Conservation (phyloP, 768 basidiomycete genomes). For the Coprinellus micaceus region DNA sequence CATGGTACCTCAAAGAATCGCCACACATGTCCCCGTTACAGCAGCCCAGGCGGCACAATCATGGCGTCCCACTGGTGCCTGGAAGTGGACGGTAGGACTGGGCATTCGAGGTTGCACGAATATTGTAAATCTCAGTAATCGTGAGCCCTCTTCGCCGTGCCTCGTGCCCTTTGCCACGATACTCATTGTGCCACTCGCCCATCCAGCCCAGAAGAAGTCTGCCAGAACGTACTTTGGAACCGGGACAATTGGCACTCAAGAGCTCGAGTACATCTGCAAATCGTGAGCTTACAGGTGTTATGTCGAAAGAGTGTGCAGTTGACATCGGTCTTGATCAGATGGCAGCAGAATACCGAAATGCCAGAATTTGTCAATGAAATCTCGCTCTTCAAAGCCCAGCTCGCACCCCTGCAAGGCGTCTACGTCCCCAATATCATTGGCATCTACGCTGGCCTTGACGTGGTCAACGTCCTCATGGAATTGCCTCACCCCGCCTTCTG, state of each 20-base stretch:
- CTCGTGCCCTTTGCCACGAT: background rate
- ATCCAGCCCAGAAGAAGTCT: background rate
- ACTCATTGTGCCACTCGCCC: background rate
- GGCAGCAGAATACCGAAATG: conserved; percentile 1
- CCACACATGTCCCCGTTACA: background rate
- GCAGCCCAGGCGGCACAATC: too few relatives aligned
- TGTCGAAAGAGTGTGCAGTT: background rate
- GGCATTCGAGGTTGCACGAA: background rate
- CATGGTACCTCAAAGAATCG: background rate
- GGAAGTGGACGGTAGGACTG: background rate
- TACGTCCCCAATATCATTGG: conserved; percentile 53
- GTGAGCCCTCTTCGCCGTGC: background rate
- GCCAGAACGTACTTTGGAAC: conserved; percentile 5
- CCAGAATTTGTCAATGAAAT: conserved; percentile 11
- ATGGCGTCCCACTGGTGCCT: background rate
- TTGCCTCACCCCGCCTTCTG: conserved; percentile 57
- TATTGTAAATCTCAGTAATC: background rate
- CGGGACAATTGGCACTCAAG: conserved; percentile 4
- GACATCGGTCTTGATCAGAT: conserved; percentile 2
- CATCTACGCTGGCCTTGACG: conserved; percentile 36
- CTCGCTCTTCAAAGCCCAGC: conserved; percentile 47
- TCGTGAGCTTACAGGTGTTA: conserved; percentile 1
- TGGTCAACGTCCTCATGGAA: conserved; percentile 46
- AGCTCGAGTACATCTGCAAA: conserved; percentile 4
- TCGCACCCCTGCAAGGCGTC: conserved; percentile 48